Base-by-base conservation (phyloP, 1,284 basidiomycete genomes). In the Cutaneotrichosporon cutaneum region DNA sequence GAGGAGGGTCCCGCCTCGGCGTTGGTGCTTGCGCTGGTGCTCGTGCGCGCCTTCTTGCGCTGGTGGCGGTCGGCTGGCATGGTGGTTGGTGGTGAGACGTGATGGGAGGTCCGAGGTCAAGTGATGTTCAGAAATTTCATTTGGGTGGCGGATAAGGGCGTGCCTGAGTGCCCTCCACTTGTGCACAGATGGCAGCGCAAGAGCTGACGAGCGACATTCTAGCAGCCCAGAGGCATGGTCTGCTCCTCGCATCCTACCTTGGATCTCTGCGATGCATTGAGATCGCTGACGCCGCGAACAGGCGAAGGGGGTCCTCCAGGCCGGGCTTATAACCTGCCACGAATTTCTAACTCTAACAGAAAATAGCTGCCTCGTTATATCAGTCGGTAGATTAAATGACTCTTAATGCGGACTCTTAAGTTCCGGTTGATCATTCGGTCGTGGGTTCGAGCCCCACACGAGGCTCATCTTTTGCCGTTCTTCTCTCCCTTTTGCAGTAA, bases 371-470 rank as follows among this genome's bases (percentile, higher is more conserved):
- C 45, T 48, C 45, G 45, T 48, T 48, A 48, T 48, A 24, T 48
- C 45, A 48, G 45, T 48, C 45, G 45, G 45, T 48, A 48, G 45
- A 48, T 24, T 48, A 48, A 48, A 27, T 48, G 45, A 48, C 45
- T 48, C 45, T 48, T 48, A 48, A 48, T 42, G 39, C 39, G 39
- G 39, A 42, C 39, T 42, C 39, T 42, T 18, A n/a, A n/a, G 39
- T 42, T 51, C 52, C 52, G 56, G 47, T 50, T 58, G 56, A 58
- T 58, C 56, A 50, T 27, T 35, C 56, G 56, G 56, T 51, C 56
- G 56, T 58, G 56, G 56, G 56, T 58, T 58, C 56, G 56, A 58
- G 56, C 56, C 56, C 56, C 56, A 58, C 56, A 58, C 56, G 56
- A 58, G 56, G 56, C 56, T 58, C 18, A 42, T 42, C 18, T 42